Evolutionary conservation across 129 eudicot species (phyloP).

Genomic region (Flaveria sonorensis): DNA sequence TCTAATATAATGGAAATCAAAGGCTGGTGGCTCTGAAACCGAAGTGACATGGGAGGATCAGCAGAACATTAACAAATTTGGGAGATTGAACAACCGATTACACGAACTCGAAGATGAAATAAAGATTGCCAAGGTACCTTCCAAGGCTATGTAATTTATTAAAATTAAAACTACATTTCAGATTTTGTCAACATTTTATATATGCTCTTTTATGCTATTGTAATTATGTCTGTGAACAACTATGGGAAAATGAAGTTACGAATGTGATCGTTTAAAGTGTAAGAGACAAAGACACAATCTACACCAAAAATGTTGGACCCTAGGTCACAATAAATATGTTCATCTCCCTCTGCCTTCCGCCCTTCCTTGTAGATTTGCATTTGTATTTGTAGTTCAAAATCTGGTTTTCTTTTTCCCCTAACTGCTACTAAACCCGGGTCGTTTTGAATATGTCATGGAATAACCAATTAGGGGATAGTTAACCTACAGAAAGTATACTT

Average conservation of each 20-base stretch:
- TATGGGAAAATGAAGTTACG: not conserved
- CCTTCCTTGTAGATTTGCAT: not conserved
- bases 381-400: not conserved
- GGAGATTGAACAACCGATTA: conserved; percentile 76
- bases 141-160: not conserved
- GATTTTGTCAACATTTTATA: not conserved
- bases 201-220: not conserved
- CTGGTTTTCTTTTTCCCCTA: not conserved
- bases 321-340: not conserved
- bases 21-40: conserved; percentile 65
- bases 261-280: not conserved
- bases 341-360: not conserved
- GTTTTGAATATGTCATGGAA: not conserved
- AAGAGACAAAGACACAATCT: not conserved
- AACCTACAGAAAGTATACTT: not conserved
- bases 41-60: conserved; percentile 99
- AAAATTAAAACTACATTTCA: not conserved
- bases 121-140: conserved; percentile 68
- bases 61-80: conserved; percentile 89
- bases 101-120: conserved; percentile 92
- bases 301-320: not conserved
- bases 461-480: not conserved
- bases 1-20: conserved; percentile 5
- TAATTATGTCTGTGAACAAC: not conserved
- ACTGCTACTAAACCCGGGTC: not conserved